Percentiles rank a stretch among this genome's conserved stretches.
Evolutionary conservation across 345 rosid genomes (phyloP).

Genomic region (Salix koriyanagi): DNA sequence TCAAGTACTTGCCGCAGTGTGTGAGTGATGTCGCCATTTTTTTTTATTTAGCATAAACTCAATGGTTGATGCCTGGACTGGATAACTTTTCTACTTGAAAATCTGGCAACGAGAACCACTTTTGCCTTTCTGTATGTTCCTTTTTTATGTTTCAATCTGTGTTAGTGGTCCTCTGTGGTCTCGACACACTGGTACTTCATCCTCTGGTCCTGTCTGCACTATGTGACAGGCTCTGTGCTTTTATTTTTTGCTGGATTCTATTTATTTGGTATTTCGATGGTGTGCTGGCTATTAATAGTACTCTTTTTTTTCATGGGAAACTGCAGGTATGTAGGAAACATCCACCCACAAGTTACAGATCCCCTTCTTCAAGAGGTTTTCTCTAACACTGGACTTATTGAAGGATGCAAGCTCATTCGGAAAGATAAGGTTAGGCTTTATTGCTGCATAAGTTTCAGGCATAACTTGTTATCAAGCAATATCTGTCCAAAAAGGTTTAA

Average conservation of each 20-base stretch:
- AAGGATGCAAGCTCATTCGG: constrained; percentile 28
- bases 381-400: constrained; percentile 22
- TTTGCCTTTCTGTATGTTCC: background rate
- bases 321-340: constrained; percentile 31
- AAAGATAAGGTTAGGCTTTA: constrained; percentile 28
- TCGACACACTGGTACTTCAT: background rate
- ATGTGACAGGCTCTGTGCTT: background rate
- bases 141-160: background rate
- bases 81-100: background rate
- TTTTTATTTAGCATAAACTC: background rate
- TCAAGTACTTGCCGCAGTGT: constrained; percentile 34
- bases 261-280: background rate
- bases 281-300: background rate
- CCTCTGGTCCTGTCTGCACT: background rate
- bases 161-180: background rate
- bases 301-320: constrained; percentile 1
- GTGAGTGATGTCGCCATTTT: constrained; percentile 18
- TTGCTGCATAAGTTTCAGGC: background rate
- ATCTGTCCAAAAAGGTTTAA: background rate
- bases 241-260: background rate
- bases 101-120: background rate
- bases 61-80: background rate
- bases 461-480: background rate
- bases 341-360: constrained; percentile 29
- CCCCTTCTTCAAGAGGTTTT: constrained; percentile 30